A percentile compares a stretch with the other conserved stretches of the same genome.
Evolutionary conservation across 805 yeast genomes (phyloP).

Genomic region (Lachancea sp.): DNA sequence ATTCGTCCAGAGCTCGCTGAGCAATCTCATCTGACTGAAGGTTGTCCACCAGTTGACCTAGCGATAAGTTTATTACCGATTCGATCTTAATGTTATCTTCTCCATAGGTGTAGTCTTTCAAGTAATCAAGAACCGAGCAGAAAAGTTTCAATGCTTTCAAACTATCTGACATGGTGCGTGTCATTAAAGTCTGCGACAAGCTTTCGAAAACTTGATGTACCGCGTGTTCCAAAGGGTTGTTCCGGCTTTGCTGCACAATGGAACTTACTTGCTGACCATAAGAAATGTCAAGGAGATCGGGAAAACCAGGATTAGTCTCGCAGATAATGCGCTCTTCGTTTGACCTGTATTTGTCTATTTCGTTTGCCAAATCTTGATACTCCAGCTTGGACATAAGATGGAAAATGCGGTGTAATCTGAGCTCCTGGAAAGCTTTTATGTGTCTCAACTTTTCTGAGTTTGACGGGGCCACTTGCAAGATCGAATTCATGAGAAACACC

Average conservation of each 20-base stretch:
- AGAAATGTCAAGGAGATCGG: constrained; percentile 24
- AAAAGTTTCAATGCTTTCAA: constrained; percentile 40
- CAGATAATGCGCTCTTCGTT: constrained; percentile 33
- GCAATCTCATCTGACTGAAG: constrained; percentile 85
- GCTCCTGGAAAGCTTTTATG: constrained; percentile 51
- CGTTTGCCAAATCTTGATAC: constrained; percentile 55
- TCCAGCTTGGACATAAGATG: constrained; percentile 46
- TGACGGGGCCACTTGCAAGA: constrained; percentile 40
- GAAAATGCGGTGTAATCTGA: constrained; percentile 50
- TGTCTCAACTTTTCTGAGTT: constrained; percentile 43
- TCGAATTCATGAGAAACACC: constrained; percentile 60
- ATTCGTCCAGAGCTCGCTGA: constrained; percentile 61
- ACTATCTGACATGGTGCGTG: constrained; percentile 43
- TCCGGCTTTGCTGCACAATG: constrained; percentile 26
- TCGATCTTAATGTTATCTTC: constrained; percentile 42
- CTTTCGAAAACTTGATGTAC: constrained; percentile 47
- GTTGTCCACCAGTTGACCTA: constrained; percentile 63
- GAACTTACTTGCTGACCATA: constrained; percentile 21
- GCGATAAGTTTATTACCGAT: constrained; percentile 67
- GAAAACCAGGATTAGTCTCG: constrained; percentile 33
- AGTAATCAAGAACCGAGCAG: constrained; percentile 56
- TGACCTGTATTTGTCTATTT: constrained; percentile 48
- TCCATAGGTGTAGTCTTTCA: constrained; percentile 55
- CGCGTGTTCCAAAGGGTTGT: constrained; percentile 66
- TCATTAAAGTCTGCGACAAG: constrained; percentile 46